Evolutionary conservation across 2,329 filamentous ascomycete species (phyloP).

Genomic region (Emmonsiellopsis sp.): DNA sequence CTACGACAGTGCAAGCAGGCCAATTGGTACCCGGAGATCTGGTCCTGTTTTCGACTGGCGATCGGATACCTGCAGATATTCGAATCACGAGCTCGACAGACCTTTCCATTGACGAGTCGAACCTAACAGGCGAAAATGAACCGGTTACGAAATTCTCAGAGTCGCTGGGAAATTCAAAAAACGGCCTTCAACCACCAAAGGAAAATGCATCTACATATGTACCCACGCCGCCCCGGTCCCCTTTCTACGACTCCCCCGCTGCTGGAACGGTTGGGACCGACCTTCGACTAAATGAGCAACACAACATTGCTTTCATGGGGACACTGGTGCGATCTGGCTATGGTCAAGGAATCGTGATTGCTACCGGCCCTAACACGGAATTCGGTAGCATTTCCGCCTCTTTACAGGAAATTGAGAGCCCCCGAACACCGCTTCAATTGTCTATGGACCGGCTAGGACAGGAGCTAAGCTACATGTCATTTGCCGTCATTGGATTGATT

Average conservation of each 20-base stretch:
- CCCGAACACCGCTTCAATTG: slow-evolving; percentile 82
- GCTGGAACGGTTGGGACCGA: slow-evolving; percentile 53
- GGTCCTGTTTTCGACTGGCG: slow-evolving; percentile 88
- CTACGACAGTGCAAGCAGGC: slow-evolving; percentile 74
- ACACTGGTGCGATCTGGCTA: slow-evolving; percentile 91
- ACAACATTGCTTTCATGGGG: slow-evolving; percentile 97
- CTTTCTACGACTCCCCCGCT: slow-evolving; percentile 50
- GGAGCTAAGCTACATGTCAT: slow-evolving; percentile 93
- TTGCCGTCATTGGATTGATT: slow-evolving; percentile 87
- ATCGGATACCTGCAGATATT: slow-evolving; percentile 92
- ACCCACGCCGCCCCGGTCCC: slow-evolving; percentile 34
- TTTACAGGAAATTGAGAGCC: slow-evolving; percentile 88
- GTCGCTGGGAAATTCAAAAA: slow-evolving; percentile 36
- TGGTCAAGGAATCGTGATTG: slow-evolving; percentile 93
- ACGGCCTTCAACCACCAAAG: slow-evolving; percentile 25
- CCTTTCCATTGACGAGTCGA: slow-evolving; percentile 90
- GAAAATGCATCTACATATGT: slow-evolving; percentile 19
- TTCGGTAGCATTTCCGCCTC: slow-evolving; percentile 95
- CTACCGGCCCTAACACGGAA: slow-evolving; percentile 84
- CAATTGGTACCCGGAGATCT: slow-evolving; percentile 88
- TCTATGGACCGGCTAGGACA: slow-evolving; percentile 98
- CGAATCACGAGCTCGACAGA: slow-evolving; percentile 85
- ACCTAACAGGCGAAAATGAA: slow-evolving; percentile 92
- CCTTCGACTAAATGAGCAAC: slow-evolving; percentile 61
- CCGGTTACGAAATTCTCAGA: slow-evolving; percentile 71